phyloP scores from a whole-genome alignment of 148 eudicot species.

The Rhododendron vialii region DNA sequence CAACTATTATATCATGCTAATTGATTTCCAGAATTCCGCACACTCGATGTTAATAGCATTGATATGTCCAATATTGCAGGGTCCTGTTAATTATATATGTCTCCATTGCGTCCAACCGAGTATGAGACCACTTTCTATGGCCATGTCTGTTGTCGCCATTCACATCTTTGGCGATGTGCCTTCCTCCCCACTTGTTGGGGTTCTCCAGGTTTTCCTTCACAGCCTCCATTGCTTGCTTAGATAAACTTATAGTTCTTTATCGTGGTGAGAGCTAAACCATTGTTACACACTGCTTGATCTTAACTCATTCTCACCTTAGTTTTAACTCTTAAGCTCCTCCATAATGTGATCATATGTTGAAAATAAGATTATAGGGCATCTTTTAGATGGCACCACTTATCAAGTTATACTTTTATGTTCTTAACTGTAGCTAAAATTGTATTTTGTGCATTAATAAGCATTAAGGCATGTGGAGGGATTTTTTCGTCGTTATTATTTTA shows the following conservation, averaged over 20 bases:
- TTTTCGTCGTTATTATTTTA: background rate
- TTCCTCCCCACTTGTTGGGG: conserved; percentile 94
- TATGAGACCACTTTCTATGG: conserved; percentile 90
- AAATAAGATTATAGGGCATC: background rate
- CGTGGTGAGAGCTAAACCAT: background rate
- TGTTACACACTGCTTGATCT: background rate
- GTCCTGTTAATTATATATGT: conserved; percentile 86
- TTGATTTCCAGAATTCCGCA: background rate
- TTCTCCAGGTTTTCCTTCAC: conserved; percentile 60
- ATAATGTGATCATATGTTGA: background rate
- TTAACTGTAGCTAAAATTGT: background rate
- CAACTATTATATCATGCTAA: background rate
- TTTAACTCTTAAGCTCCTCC: background rate
- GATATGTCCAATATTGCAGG: conserved; percentile 45
- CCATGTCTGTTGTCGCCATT: conserved; percentile 86
- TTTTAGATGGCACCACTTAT: background rate
- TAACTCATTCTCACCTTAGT: background rate
- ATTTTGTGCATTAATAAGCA: background rate
- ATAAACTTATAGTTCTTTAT: background rate
- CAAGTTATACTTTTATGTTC: background rate
- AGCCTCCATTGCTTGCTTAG: background rate
- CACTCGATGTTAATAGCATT: background rate
- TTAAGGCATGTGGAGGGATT: background rate
- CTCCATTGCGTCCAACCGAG: conserved; percentile 82
- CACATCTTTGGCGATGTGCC: conserved; percentile 97